Conservation (phyloP, 2,329 filamentous ascomycete genomes). For the Fusarium guadeloupense region DNA sequence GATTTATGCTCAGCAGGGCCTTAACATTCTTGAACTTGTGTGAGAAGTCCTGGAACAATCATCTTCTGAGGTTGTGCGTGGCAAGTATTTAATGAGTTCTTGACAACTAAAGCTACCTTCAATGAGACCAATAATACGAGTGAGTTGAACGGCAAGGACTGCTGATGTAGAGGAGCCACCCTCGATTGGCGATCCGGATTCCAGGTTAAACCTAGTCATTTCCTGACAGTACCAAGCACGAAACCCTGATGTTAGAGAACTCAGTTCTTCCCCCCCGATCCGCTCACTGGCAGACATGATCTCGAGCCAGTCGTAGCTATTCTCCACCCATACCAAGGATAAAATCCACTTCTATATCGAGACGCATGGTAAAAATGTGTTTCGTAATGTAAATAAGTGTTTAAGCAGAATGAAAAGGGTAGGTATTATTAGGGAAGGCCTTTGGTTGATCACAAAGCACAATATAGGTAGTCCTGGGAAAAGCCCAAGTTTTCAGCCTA, state of each 20-base stretch:
- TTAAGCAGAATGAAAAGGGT: constrained; percentile 72
- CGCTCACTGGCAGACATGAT: constrained; percentile 75
- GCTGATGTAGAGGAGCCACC: no score
- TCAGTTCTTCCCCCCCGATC: constrained; percentile 60
- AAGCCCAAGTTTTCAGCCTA: neutral
- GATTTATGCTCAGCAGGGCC: constrained; percentile 58
- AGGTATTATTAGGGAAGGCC: constrained; percentile 72
- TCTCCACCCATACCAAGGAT: constrained; percentile 66
- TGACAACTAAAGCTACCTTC: no score
- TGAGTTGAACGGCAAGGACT: no score
- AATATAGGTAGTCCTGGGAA: neutral
- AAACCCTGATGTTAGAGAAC: constrained; percentile 62
- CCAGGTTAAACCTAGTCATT: no score
- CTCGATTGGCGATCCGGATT: no score
- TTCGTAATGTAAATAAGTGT: constrained; percentile 73
- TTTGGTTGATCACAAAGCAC: constrained; percentile 60
- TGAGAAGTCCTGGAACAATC: constrained; percentile 54
- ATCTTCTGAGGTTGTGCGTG: constrained; percentile 68
- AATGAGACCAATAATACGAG: no score
- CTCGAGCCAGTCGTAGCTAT: constrained; percentile 71
- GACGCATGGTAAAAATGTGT: constrained; percentile 71
- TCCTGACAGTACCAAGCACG: constrained; percentile 74
- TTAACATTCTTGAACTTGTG: constrained; percentile 66
- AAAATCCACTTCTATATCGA: constrained; percentile 74
- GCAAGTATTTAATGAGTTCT: constrained; percentile 69